Conservation (phyloP, 2,329 filamentous ascomycete species). For the Pseudogymnoascus sp. region DNA sequence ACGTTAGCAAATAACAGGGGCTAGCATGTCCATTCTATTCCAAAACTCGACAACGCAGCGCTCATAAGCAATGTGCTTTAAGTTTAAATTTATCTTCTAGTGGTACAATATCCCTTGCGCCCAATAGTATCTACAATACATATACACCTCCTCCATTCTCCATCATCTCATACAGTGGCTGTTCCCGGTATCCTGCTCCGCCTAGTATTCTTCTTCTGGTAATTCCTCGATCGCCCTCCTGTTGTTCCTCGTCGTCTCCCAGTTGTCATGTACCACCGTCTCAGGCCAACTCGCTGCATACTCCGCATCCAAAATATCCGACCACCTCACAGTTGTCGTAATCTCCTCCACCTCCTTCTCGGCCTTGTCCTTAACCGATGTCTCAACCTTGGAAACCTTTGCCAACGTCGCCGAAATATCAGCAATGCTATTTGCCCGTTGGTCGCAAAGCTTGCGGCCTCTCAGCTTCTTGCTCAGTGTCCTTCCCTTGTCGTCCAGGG, state of each 20-base stretch:
- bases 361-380: background rate
- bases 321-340: conserved; percentile 27
- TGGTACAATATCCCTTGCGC: conserved; percentile 6
- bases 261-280: conserved; percentile 28
- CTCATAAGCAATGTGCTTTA: background rate
- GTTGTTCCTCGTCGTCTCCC: conserved; percentile 15
- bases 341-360: conserved; percentile 16
- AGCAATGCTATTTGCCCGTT: conserved; percentile 54
- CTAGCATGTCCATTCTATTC: background rate
- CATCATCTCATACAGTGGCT: background rate
- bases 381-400: conserved; percentile 15
- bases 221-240: conserved; percentile 7
- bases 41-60: background rate
- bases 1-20: background rate
- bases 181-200: background rate
- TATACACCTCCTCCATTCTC: background rate
- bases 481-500: conserved; percentile 23
- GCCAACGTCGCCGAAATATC: conserved; percentile 53
- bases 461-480: conserved; percentile 32
- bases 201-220: background rate
- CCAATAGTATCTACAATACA: conserved; percentile 6
- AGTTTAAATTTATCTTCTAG: conserved; percentile 3
- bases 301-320: conserved; percentile 31
- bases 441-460: conserved; percentile 48
- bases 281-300: conserved; percentile 31